Base-by-base conservation (phyloP, 768 basidiomycete species). In the Trametes elegans region DNA sequence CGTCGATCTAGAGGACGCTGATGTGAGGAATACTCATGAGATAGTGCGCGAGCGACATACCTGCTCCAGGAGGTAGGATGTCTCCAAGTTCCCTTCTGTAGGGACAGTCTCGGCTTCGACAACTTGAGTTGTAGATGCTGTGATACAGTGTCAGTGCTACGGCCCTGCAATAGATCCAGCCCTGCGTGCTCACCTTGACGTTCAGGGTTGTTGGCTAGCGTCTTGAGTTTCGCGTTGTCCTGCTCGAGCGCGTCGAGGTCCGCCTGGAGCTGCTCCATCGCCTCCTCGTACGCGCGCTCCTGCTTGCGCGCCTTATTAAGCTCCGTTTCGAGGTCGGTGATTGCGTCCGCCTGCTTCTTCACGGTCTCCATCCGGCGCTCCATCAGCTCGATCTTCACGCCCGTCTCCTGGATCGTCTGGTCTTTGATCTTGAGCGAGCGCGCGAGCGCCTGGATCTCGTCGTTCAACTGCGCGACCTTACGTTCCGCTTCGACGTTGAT, bases 341-440 rank as follows among this genome's bases (percentile, higher is more conserved):
- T 88, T 7, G 80, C 74, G 52, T 98, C 96, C 4, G 87, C 85
- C 71, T 96, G 92, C 68, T 88, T 92, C 79, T 93, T 95, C 57
- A 85, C 87, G 2, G 85, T 81, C 67, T 98, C 95, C 78, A 94
- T 85, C 28, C 93, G 82, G 41, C 94, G 84, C 67, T 97, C 94
- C 83, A 98, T 90, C 13, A 95, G 79, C 68, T 98, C 93, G 53
- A 98, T 93, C 77, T 95, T 98, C 51, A 98, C 94, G 2, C 76
- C 75, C 5, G 85, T 77, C 66, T 98, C 97, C 69, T 98, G 93
- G 31, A 93, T 85, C 23, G 72, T 79, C 76, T 97, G 93, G 58
- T 98, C 97, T 72, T 91, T 85, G n/a, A 82, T 73, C 68, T 89
- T 90, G 66, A 98, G 78, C 45, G 80, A 90, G 27, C 94, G 86